Evolutionary conservation across 2,329 filamentous ascomycete genomes (phyloP), one percentile per base, ranked within the genome.

Genomic region (Verticillium alfalfae): DNA sequence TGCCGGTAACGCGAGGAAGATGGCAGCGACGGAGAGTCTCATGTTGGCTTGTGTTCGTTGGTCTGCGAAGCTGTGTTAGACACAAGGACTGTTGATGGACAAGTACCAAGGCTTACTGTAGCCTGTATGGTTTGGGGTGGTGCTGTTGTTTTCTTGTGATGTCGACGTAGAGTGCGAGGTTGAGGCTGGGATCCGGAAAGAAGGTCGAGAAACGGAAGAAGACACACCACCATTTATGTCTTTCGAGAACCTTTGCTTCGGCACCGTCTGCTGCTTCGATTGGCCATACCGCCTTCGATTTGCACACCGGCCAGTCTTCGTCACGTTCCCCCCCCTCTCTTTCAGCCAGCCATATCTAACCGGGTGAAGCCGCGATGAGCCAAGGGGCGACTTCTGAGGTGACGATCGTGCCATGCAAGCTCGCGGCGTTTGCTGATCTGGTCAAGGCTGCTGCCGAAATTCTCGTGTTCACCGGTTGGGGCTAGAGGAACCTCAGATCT

Each of bases 1-100:
- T 62, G 34, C 67, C 71, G 38, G 67, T 60, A 57, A 67, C 63
- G 55, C 64, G 61, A 72, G 58, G 58, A 72, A 60, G 36, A 73
- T 57, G 54, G 68, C 61, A 55, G 69, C 54, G 58, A 66, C 39
- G 38, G 68, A 63, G 39, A 73, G 60, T 68, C 73, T 75, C 73
- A 75, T 75, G 6, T 61, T 71, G 59, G 10, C 10, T 57, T 22
- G 34, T 22, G 41, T 49, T 3, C 22, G 12, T 54, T 56, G 18
- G 10, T 45, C 5, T 45, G 4, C 16, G 18, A 8, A 22, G 18
- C n/a, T 9, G 6, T 31, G 26, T 31, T 31, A 31, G 26, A 31
- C 26, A 31, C 4, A 31, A 31, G 26, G 26, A 5, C 5, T 4
- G 26, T 5, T 31, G 26, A 31, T 31, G 26, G 26, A 31, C 26